A percentile compares a stretch with the other conserved stretches of the same genome.
phyloP scores from a whole-genome alignment of 2,329 filamentous ascomycete species.

The Fusarium burgessii region DNA sequence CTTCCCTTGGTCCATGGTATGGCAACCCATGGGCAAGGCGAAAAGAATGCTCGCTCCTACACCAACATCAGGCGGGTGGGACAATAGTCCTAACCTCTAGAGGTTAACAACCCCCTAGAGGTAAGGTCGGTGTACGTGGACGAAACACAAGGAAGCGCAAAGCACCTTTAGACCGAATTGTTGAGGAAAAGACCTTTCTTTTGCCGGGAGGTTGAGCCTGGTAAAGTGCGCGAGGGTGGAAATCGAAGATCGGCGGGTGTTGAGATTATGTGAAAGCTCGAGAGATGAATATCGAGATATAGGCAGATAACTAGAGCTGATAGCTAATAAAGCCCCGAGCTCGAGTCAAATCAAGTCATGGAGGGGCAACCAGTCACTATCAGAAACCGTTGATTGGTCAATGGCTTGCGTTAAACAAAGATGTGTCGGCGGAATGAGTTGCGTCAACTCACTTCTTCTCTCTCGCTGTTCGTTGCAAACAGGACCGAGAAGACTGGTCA shows the following conservation, averaged over 20 bases:
- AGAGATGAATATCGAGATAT: constrained; percentile 35
- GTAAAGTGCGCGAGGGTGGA: constrained; percentile 4
- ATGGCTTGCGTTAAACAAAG: constrained; percentile 43
- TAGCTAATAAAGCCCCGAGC: constrained; percentile 28
- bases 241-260: constrained; percentile 13
- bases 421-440: constrained; percentile 43
- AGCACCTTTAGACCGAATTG: constrained; percentile 45
- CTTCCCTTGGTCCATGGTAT: constrained; percentile 49
- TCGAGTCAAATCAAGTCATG: constrained; percentile 42
- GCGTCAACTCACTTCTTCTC: constrained; percentile 33
- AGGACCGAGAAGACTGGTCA: constrained; percentile 37
- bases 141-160: constrained; percentile 41
- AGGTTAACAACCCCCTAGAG: constrained; percentile 43
- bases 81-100: constrained; percentile 42
- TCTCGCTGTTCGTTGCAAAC: constrained; percentile 42
- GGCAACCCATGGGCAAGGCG: constrained; percentile 40
- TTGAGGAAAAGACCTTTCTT: constrained; percentile 42
- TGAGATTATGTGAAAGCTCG: constrained; percentile 39
- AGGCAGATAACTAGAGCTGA: constrained; percentile 28
- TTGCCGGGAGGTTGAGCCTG: constrained; percentile 16
- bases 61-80: constrained; percentile 46
- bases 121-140: constrained; percentile 46
- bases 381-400: constrained; percentile 50
- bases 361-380: constrained; percentile 43
- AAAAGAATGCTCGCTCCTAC: constrained; percentile 37